phyloP scores from a whole-genome alignment of 2,329 filamentous ascomycete species.

The Penicillium sp. region DNA sequence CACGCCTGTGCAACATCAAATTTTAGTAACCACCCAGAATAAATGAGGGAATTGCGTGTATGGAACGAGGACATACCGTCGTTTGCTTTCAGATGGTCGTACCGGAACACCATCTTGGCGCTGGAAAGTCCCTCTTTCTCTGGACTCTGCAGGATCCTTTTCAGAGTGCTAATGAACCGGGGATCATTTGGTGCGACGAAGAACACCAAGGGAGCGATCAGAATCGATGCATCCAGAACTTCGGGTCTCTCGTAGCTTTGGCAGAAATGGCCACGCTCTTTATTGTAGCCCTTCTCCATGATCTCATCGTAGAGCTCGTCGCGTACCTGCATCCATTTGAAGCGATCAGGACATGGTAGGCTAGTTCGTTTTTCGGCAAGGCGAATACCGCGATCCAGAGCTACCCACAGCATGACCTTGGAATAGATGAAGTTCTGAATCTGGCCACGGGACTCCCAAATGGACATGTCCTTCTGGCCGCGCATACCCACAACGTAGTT shows the following conservation, averaged over 20 bases:
- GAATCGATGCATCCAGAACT: conserved; percentile 72
- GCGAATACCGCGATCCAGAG: conserved; percentile 74
- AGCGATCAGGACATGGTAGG: conserved; percentile 72
- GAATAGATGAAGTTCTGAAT: conserved; percentile 80
- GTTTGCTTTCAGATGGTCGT: conserved; percentile 69
- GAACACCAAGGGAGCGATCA: conserved; percentile 79
- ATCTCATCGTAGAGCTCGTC: conserved; percentile 75
- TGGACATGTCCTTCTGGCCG: conserved; percentile 75
- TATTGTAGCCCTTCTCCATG: conserved; percentile 78
- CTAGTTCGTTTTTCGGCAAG: conserved; percentile 72
- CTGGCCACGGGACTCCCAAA: conserved; percentile 78
- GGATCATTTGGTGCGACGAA: conserved; percentile 80
- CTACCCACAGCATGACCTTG: conserved; percentile 85
- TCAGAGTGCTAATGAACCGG: conserved; percentile 72
- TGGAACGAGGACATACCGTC: conserved; percentile 59
- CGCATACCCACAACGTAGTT: conserved; percentile 73
- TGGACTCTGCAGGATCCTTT: conserved; percentile 71
- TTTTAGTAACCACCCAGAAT: conserved; percentile 18
- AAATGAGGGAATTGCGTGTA: conserved; percentile 1
- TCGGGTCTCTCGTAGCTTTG: conserved; percentile 76
- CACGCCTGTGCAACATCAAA: conserved; percentile 57
- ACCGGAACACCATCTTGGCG: conserved; percentile 75
- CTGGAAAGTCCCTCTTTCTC: conserved; percentile 77
- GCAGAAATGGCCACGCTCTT: conserved; percentile 69
- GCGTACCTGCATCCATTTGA: conserved; percentile 67